Evolutionary conservation across 805 yeast genomes (phyloP).

Genomic region (Wickerhamomyces sydowiorum): DNA sequence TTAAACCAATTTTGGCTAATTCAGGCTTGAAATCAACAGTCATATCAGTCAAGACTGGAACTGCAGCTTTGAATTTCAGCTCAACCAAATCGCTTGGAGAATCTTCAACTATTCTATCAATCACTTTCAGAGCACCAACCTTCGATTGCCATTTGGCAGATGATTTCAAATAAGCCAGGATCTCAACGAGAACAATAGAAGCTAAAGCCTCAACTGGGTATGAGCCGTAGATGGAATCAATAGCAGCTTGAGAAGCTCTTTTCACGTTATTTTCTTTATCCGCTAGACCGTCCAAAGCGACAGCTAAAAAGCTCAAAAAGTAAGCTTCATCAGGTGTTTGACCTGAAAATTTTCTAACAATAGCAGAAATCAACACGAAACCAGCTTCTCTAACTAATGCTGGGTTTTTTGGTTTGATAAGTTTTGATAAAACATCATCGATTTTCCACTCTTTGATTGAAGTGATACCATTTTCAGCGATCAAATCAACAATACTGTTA

Average conservation of each 20-base stretch:
- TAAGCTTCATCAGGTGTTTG: slow-evolving; percentile 72
- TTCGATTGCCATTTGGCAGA: slow-evolving; percentile 95
- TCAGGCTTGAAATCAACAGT: slow-evolving; percentile 97
- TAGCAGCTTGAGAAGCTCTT: slow-evolving; percentile 78
- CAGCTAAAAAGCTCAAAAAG: slow-evolving; percentile 54
- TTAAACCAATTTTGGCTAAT: slow-evolving; percentile 78
- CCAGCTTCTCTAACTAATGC: slow-evolving; percentile 74
- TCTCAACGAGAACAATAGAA: slow-evolving; percentile 56
- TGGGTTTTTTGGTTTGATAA: slow-evolving; percentile 70
- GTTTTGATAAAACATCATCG: slow-evolving; percentile 53
- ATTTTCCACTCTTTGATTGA: slow-evolving; percentile 62
- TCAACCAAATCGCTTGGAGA: slow-evolving; percentile 85
- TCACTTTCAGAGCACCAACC: slow-evolving; percentile 64
- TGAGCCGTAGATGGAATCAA: slow-evolving; percentile 61
- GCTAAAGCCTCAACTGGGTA: slow-evolving; percentile 77
- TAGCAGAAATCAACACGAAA: slow-evolving; percentile 49
- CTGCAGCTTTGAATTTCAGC: slow-evolving; percentile 65
- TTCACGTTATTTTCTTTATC: slow-evolving; percentile 87
- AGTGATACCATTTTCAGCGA: slow-evolving; percentile 38
- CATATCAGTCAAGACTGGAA: slow-evolving; percentile 83
- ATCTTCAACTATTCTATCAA: slow-evolving; percentile 72
- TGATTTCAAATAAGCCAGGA: slow-evolving; percentile 60
- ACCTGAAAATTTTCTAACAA: slow-evolving; percentile 61
- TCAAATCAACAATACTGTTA: slow-evolving; percentile 38
- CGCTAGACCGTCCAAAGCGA: slow-evolving; percentile 65